phyloP scores from a whole-genome alignment of 305 asterid genomes.

The Plantago lanceolata region DNA sequence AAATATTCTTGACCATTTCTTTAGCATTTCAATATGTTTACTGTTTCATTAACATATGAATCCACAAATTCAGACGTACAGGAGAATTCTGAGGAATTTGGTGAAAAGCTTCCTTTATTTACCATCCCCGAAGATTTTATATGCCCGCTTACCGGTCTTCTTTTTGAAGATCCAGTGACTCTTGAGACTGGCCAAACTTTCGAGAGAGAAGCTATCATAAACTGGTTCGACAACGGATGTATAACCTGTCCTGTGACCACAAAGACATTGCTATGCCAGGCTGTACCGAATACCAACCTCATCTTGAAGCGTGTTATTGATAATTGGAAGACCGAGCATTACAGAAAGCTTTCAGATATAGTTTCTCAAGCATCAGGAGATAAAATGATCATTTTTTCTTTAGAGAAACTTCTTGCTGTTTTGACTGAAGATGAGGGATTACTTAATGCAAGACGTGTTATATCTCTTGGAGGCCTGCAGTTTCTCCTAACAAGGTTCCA shows the following conservation, averaged over 20 bases:
- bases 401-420: conserved; percentile 45
- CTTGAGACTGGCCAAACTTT: conserved; percentile 75
- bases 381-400: conserved; percentile 30
- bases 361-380: conserved; percentile 33
- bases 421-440: conserved; percentile 44
- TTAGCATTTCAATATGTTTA: not conserved
- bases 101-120: conserved; percentile 21
- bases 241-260: conserved; percentile 60
- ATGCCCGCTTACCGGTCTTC: conserved; percentile 60
- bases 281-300: conserved; percentile 54
- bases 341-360: conserved; percentile 35
- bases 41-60: conserved; percentile 6
- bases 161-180: conserved; percentile 70
- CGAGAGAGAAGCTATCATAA: conserved; percentile 52
- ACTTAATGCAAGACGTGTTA: conserved; percentile 33
- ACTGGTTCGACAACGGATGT: conserved; percentile 51
- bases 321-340: conserved; percentile 53
- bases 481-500: conserved; percentile 46
- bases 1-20: not conserved
- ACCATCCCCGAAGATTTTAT: conserved; percentile 55
- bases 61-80: conserved; percentile 32
- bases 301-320: conserved; percentile 57
- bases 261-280: conserved; percentile 39
- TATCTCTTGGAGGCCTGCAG: conserved; percentile 54
- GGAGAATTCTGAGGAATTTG: conserved; percentile 24